These are phyloP conservation scores for Fagopyrum esculentum DNA, from an alignment of 148 eudicot species.

Conservation along the genomic window DNA sequence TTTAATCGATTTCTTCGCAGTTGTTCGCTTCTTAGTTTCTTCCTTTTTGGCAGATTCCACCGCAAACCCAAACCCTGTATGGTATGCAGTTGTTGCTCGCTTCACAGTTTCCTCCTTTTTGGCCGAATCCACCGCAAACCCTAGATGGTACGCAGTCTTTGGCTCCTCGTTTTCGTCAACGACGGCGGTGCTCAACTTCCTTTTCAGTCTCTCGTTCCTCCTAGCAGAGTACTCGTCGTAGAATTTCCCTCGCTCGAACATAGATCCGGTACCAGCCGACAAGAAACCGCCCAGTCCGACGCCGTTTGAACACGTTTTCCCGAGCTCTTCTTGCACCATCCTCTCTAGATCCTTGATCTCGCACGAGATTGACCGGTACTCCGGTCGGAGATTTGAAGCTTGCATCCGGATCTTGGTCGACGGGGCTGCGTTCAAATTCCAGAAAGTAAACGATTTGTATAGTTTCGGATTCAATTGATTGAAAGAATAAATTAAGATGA, in stretches of 20 bases:
- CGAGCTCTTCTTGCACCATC: constrained; percentile 43
- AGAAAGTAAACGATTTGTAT: neutral
- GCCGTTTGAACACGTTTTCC: constrained; percentile 4
- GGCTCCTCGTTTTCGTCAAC: constrained; percentile 24
- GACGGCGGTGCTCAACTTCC: constrained; percentile 44
- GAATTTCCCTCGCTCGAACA: constrained; percentile 63
- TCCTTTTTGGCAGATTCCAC: constrained; percentile 44
- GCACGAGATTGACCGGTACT: constrained; percentile 40
- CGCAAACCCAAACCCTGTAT: constrained; percentile 30
- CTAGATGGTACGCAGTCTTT: constrained; percentile 24
- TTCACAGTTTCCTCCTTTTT: constrained; percentile 45
- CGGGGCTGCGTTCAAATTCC: neutral
- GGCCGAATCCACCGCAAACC: constrained; percentile 43
- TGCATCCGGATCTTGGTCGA: constrained; percentile 30
- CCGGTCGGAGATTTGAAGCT: constrained; percentile 26
- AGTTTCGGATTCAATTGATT: neutral
- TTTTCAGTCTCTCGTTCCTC: constrained; percentile 78
- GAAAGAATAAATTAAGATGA: neutral
- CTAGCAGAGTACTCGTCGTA: constrained; percentile 71
- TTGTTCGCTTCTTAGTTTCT: constrained; percentile 38
- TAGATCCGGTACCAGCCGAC: constrained; percentile 15
- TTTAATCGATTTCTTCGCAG: constrained; percentile 26
- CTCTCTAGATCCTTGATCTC: constrained; percentile 51
- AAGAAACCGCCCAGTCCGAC: constrained; percentile 10
- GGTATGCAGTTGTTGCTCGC: constrained; percentile 21